Base-by-base conservation (phyloP, 108 stramenopile genomes). In the Nannochloropsis oceanica region DNA sequence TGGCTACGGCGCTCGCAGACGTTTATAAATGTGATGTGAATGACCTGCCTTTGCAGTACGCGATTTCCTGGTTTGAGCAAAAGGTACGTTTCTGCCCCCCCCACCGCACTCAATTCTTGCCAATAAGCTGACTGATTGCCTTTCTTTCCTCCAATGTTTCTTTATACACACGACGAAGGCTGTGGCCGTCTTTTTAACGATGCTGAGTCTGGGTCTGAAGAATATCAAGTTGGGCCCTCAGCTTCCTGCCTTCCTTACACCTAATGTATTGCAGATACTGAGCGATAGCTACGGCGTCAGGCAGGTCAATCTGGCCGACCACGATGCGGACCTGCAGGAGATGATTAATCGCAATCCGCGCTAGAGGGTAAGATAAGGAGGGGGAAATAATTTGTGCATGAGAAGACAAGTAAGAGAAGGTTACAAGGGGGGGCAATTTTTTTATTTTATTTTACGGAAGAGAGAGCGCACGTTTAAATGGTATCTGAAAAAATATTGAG, bases 1-100 rank as follows among this genome's bases (percentile, higher is more conserved):
- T 95, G 50, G 95, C 95, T 13, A 90, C 91, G 2, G 95, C 93
- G 90, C 92, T 95, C 25, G 94, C 95, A 26, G 93, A 94, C 84
- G 93, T 93, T 26, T 84, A 94, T 80, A 84, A 92, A 46, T 92
- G 92, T 81, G 83, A 84, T 43, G 92, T 95, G 82, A 95, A 94
- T 86, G 93, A 94, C 83, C 92, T 95, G 84, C 95, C 95, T 1
- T 84, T 94, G 26, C 84, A 82, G 44, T 87, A 92, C 0, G 73
- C 79, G 20, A 80, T 84, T 22, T 81, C 83, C 79, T 87, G 80
- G 81, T 42, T 86, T 82, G 95, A 95, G 88, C 95, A 95, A 91
- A 95, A 94, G 82, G 82, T 81, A 81, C 18, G 26, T 27, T 42
- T 22, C 8, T 25, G 9, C 79, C 34, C 34, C 34, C 34, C 34